Conservation (phyloP, 148 eudicot genomes). For the Mesembryanthemum crystallinum region DNA sequence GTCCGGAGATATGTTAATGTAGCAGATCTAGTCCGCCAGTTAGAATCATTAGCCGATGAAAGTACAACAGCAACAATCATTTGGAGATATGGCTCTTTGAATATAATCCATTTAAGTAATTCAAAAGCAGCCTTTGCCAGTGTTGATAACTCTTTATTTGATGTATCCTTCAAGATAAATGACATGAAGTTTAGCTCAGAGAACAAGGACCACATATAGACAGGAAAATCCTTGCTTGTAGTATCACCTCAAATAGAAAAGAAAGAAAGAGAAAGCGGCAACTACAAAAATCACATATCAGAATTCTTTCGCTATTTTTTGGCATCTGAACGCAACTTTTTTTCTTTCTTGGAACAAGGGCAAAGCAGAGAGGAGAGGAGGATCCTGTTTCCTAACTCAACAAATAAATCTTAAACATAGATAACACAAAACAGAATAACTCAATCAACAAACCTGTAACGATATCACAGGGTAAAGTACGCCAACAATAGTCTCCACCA, state of each 20-base stretch:
- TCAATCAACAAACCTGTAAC: constrained; percentile 59
- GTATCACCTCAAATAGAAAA: background rate
- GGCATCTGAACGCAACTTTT: background rate
- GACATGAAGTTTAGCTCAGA: constrained; percentile 8
- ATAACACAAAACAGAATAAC: background rate
- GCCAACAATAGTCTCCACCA: constrained; percentile 76
- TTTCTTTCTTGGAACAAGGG: background rate
- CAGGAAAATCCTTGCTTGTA: too few species aligned
- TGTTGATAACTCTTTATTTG: constrained; percentile 88
- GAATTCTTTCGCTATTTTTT: background rate
- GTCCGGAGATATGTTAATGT: constrained; percentile 81
- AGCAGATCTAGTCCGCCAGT: constrained; percentile 98
- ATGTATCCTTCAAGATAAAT: constrained; percentile 68
- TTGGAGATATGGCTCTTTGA: constrained; percentile 64
- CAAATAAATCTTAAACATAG: background rate
- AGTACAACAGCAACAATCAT: constrained; percentile 71
- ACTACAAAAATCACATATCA: background rate
- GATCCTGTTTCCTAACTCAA: background rate
- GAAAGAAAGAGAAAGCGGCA: background rate
- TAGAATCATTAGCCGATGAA: constrained; percentile 76
- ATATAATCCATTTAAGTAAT: constrained; percentile 81
- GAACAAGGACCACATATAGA: background rate
- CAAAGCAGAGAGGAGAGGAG: background rate
- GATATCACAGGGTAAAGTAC: constrained; percentile 87
- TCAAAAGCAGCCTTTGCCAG: constrained; percentile 97